These are phyloP conservation scores for Ustilaginoidea virens DNA, from an alignment of 2,329 filamentous ascomycete genomes.

Conservation along the genomic window DNA sequence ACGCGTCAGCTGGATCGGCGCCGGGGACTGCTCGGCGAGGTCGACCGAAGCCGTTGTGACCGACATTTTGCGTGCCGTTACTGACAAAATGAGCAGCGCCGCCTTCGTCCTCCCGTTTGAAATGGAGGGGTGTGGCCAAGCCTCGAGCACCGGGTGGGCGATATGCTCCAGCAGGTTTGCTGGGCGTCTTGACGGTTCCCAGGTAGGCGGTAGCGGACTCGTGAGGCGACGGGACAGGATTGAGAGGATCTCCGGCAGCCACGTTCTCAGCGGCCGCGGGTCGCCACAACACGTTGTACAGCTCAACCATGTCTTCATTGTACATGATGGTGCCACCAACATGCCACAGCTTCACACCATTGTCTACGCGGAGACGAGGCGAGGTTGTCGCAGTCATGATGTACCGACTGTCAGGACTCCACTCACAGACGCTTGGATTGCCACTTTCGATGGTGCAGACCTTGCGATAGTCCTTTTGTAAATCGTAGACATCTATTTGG, in stretches of 20 bases:
- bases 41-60: conserved; percentile 67
- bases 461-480: conserved; percentile 87
- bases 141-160: conserved; percentile 88
- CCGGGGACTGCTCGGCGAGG: conserved; percentile 70
- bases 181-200: conserved; percentile 79
- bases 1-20: conserved; percentile 55
- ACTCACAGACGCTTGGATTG: conserved; percentile 91
- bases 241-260: conserved; percentile 52
- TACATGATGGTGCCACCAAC: conserved; percentile 82
- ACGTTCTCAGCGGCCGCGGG: conserved; percentile 51
- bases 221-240: conserved; percentile 62
- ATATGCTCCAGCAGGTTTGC: conserved; percentile 94
- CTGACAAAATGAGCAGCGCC: conserved; percentile 72
- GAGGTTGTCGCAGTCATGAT: conserved; percentile 97
- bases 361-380: conserved; percentile 87
- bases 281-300: conserved; percentile 84
- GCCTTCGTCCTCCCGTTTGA: conserved; percentile 95
- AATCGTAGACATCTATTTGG: conserved; percentile 94
- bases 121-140: conserved; percentile 74
- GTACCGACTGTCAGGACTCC: conserved; percentile 91
- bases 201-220: conserved; percentile 69
- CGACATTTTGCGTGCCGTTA: conserved; percentile 58
- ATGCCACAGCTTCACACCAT: conserved; percentile 92
- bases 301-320: conserved; percentile 83
- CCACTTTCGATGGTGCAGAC: conserved; percentile 87